Conservation (phyloP, 164 flowering plant genomes). For the Santalum album region DNA sequence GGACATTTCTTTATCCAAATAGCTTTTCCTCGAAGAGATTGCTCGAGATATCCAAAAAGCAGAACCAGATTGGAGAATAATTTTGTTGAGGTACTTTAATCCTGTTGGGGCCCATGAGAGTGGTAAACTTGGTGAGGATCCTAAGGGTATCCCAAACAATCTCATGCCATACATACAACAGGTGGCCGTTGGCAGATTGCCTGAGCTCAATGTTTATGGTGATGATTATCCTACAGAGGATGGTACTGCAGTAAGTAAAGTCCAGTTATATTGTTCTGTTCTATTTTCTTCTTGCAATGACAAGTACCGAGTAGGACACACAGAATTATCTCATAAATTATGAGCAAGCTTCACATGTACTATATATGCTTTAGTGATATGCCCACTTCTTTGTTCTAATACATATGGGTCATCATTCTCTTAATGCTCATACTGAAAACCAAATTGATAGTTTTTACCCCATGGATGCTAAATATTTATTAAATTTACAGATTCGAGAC, state of each 20-base stretch:
- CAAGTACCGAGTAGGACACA: background rate
- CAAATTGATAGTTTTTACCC: background rate
- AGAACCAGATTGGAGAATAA: conserved; percentile 81
- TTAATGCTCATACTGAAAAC: background rate
- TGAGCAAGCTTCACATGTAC: background rate
- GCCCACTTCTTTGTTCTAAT: background rate
- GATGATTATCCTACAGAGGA: conserved; percentile 85
- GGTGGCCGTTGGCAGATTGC: conserved; percentile 91
- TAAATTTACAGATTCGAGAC: conserved; percentile 48
- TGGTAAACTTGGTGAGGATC: conserved; percentile 92
- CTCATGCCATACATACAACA: conserved; percentile 95
- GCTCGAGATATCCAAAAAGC: conserved; percentile 75
- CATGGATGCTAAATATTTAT: background rate
- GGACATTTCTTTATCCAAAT: background rate
- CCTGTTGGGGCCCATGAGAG: conserved; percentile 95
- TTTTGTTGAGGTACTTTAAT: conserved; percentile 80
- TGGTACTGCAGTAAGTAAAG: conserved; percentile 75
- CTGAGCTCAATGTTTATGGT: conserved; percentile 86
- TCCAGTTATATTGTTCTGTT: background rate
- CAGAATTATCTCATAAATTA: background rate
- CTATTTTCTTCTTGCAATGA: background rate
- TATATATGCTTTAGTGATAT: background rate
- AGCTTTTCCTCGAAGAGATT: conserved; percentile 92
- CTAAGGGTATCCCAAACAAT: conserved; percentile 90
- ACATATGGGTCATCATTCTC: too few relatives aligned